phyloP scores from a whole-genome alignment of 2,329 filamentous ascomycete species.

The Venturia effusa region DNA sequence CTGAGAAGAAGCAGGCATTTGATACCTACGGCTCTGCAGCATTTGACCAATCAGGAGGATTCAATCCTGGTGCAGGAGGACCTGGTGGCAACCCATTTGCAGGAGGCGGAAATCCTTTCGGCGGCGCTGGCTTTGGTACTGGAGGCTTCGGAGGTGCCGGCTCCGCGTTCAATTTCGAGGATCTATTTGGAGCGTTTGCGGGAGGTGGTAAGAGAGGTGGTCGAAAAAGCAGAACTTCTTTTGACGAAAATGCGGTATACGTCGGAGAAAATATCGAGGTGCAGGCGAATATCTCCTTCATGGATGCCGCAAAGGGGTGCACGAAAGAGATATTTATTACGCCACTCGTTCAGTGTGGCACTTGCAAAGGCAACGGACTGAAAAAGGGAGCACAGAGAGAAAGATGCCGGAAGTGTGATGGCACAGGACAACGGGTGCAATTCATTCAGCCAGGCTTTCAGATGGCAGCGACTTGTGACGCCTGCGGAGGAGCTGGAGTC shows the following conservation, averaged over 20 bases:
- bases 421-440: slow-evolving; percentile 77
- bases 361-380: slow-evolving; percentile 73
- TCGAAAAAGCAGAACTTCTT: slow-evolving; percentile 45
- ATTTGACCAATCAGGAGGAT: slow-evolving; percentile 57
- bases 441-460: slow-evolving; percentile 91
- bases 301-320: slow-evolving; percentile 89
- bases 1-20: slow-evolving; percentile 84
- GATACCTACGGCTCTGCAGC: slow-evolving; percentile 83
- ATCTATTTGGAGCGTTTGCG: slow-evolving; percentile 81
- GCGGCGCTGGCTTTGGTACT: slow-evolving; percentile 36
- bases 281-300: slow-evolving; percentile 84
- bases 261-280: slow-evolving; percentile 97
- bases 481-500: slow-evolving; percentile 70
- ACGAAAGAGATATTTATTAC: slow-evolving; percentile 80
- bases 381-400: slow-evolving; percentile 67
- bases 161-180: slow-evolving; percentile 87
- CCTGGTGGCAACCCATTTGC: slow-evolving; percentile 55
- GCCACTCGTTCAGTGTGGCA: slow-evolving; percentile 69
- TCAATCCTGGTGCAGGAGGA: slow-evolving; percentile 59
- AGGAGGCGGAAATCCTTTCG: slow-evolving; percentile 28
- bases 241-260: slow-evolving; percentile 63
- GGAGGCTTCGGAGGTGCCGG: slow-evolving; percentile 54
- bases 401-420: slow-evolving; percentile 70
- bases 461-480: slow-evolving; percentile 79
- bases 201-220: slow-evolving; percentile 31